Conservation (phyloP, 2,329 filamentous ascomycete genomes). For the Ambrosiella xylebori region DNA sequence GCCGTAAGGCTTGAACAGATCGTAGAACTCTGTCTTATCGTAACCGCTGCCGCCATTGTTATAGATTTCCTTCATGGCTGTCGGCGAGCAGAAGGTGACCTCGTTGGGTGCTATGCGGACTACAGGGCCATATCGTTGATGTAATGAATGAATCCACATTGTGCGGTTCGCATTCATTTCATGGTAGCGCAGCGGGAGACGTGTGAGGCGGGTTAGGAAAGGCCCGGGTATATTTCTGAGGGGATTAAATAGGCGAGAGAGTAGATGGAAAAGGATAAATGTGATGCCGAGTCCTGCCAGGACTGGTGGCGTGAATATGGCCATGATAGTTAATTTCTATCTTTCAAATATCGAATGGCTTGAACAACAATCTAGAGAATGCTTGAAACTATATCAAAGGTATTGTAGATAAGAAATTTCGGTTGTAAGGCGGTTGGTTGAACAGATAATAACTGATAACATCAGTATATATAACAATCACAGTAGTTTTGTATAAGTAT, state of each 20-base stretch:
- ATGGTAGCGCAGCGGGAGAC: constrained; percentile 34
- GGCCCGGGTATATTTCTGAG: constrained; percentile 31
- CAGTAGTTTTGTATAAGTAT: background rate
- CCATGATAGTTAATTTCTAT: background rate
- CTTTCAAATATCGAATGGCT: background rate
- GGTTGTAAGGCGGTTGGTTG: too few relatives aligned
- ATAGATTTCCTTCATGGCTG: constrained; percentile 46
- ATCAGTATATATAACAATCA: background rate
- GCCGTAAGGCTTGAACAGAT: constrained; percentile 41
- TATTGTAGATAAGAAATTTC: background rate
- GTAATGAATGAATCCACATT: constrained; percentile 38
- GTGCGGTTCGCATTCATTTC: constrained; percentile 38
- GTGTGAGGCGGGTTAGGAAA: constrained; percentile 29
- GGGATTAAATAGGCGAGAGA: constrained; percentile 20
- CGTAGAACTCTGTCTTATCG: constrained; percentile 48
- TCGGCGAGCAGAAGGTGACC: constrained; percentile 38
- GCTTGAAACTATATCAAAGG: background rate
- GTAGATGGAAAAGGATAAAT: constrained; percentile 16
- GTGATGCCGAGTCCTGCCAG: constrained; percentile 16
- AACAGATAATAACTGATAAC: too few relatives aligned
- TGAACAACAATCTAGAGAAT: background rate
- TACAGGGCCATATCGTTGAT: constrained; percentile 37
- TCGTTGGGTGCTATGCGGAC: constrained; percentile 42
- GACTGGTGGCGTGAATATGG: constrained; percentile 18
- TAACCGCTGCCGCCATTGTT: constrained; percentile 43